Percentiles rank a stretch among this genome's conserved stretches.
phyloP scores from a whole-genome alignment of 345 rosid species.

The Diplotaxis tenuifolia region DNA sequence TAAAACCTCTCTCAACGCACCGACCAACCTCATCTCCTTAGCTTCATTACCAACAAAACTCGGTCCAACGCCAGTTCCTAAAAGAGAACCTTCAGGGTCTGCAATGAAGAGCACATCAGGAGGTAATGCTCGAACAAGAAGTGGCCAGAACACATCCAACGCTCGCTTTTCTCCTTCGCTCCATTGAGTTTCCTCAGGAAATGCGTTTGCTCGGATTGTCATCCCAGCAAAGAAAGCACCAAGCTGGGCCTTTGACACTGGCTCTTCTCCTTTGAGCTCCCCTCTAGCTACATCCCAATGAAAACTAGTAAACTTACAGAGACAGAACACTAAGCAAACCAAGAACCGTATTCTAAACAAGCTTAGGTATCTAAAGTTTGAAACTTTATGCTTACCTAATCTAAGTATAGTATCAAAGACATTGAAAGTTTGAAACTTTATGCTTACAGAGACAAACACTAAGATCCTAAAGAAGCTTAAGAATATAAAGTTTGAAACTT shows the following conservation, averaged over 20 bases:
- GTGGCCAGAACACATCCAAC: slow-evolving; percentile 75
- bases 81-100: slow-evolving; percentile 88
- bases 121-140: slow-evolving; percentile 61
- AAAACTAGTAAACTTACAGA: neutral
- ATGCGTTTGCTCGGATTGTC: slow-evolving; percentile 91
- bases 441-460: neutral
- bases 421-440: slow-evolving; percentile 73
- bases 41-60: slow-evolving; percentile 66
- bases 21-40: slow-evolving; percentile 89
- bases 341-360: neutral
- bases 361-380: too few relatives aligned
- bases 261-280: slow-evolving; percentile 66
- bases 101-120: slow-evolving; percentile 89
- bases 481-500: slow-evolving; percentile 3
- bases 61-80: slow-evolving; percentile 79
- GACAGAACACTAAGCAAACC: neutral
- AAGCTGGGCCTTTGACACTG: slow-evolving; percentile 81
- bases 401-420: slow-evolving; percentile 71
- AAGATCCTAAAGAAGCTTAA: neutral
- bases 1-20: slow-evolving; percentile 89
- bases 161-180: slow-evolving; percentile 88
- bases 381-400: slow-evolving; percentile 76
- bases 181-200: slow-evolving; percentile 94
- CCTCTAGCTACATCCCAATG: slow-evolving; percentile 55
- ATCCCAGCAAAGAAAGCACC: slow-evolving; percentile 96